Evolutionary conservation across 2,329 filamentous ascomycete genomes (phyloP).

Genomic region (Tolypocladium cylindrosporum): DNA sequence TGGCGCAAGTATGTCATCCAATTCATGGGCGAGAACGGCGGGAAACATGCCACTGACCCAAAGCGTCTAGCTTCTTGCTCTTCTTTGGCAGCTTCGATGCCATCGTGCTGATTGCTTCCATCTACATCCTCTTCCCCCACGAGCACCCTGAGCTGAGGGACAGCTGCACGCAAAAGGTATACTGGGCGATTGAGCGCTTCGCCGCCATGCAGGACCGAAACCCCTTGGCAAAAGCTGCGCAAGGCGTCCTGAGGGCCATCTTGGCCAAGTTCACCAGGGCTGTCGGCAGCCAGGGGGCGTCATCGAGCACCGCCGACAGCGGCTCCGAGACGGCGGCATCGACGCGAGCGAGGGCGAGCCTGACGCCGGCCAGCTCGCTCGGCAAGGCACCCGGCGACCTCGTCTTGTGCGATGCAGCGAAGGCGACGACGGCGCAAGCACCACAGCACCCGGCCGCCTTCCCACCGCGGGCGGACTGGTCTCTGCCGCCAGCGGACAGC

Average conservation of each 20-base stretch:
- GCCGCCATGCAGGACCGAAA: slow-evolving; percentile 44
- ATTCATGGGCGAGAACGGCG: background rate
- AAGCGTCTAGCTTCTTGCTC: slow-evolving; percentile 32
- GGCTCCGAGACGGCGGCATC: slow-evolving; percentile 6
- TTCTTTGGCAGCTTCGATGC: slow-evolving; percentile 58
- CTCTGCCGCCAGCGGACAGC: slow-evolving; percentile 34
- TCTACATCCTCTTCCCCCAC: slow-evolving; percentile 50
- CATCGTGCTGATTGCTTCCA: slow-evolving; percentile 48
- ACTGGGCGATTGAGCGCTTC: slow-evolving; percentile 50
- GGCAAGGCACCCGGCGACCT: background rate
- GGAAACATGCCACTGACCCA: background rate
- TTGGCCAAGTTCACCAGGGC: slow-evolving; percentile 42
- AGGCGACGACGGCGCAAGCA: background rate
- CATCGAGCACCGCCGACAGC: slow-evolving; percentile 8
- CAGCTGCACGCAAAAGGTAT: slow-evolving; percentile 43
- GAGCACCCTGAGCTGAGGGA: slow-evolving; percentile 40
- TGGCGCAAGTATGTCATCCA: slow-evolving; percentile 27
- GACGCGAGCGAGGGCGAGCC: background rate
- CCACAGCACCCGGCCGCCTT: background rate
- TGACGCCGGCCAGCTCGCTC: background rate
- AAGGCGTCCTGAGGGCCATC: slow-evolving; percentile 46
- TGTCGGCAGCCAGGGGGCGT: slow-evolving; percentile 21
- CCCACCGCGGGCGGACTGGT: slow-evolving; percentile 20
- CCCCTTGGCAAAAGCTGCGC: slow-evolving; percentile 40
- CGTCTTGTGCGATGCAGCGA: background rate